Conservation (phyloP, 441 rosid species). For the Adansonia gregorii region DNA sequence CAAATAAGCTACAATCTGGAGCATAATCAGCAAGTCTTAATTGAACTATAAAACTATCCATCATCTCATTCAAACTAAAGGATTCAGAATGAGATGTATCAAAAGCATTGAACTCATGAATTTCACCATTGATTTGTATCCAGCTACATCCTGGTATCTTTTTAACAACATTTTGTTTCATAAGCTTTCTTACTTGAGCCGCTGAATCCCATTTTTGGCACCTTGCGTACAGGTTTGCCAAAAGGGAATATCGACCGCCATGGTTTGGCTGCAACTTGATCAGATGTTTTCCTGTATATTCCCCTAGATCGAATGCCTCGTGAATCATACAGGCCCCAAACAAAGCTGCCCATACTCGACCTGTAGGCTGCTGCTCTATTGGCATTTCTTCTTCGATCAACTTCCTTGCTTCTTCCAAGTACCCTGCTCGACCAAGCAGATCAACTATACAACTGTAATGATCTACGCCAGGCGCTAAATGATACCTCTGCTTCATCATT, state of each 20-base stretch:
- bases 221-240: slow-evolving; percentile 36
- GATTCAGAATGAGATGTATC: slow-evolving; percentile 33
- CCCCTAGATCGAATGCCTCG: slow-evolving; percentile 38
- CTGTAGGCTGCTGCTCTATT: slow-evolving; percentile 29
- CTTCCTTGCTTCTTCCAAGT: slow-evolving; percentile 31
- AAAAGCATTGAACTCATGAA: slow-evolving; percentile 38
- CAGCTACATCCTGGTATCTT: slow-evolving; percentile 35
- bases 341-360: slow-evolving; percentile 36
- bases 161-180: slow-evolving; percentile 30
- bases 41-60: slow-evolving; percentile 29
- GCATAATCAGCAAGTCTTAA: slow-evolving; percentile 21
- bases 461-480: slow-evolving; percentile 24
- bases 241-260: slow-evolving; percentile 32
- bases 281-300: slow-evolving; percentile 30
- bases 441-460: slow-evolving; percentile 41
- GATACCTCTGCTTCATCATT: slow-evolving; percentile 22
- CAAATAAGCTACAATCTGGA: slow-evolving; percentile 22
- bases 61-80: slow-evolving; percentile 28
- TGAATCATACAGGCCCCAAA: slow-evolving; percentile 35
- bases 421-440: slow-evolving; percentile 35
- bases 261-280: slow-evolving; percentile 32
- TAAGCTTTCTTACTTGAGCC: slow-evolving; percentile 32
- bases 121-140: slow-evolving; percentile 35
- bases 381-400: slow-evolving; percentile 36
- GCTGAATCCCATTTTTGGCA: slow-evolving; percentile 33